A percentile compares a stretch with the other conserved stretches of the same genome.
These are phyloP conservation scores for Diaporthe destruens DNA, from an alignment of 2,329 filamentous ascomycete genomes.

Conservation along the genomic window DNA sequence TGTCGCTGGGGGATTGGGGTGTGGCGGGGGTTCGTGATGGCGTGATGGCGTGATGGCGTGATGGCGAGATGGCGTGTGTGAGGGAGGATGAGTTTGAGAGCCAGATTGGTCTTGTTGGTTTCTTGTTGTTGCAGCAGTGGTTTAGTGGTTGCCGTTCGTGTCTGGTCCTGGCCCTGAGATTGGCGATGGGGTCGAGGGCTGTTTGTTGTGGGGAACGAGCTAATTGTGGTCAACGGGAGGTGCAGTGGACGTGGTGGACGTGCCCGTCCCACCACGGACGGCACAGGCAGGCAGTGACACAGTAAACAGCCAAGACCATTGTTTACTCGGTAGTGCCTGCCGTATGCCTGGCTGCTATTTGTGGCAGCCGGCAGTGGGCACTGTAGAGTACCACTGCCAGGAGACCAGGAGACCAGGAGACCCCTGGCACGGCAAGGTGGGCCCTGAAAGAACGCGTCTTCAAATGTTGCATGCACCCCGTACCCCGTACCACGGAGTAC, in stretches of 20 bases:
- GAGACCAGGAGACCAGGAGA: too few relatives aligned
- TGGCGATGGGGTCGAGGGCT: slow-evolving; percentile 24
- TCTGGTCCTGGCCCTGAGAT: slow-evolving; percentile 26
- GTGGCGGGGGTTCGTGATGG: background rate
- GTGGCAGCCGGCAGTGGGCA: too few relatives aligned
- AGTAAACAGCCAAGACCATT: too few relatives aligned
- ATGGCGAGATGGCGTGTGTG: background rate
- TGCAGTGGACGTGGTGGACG: background rate
- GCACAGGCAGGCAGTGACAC: too few relatives aligned
- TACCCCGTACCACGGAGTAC: too few relatives aligned
- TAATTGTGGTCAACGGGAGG: slow-evolving; percentile 29
- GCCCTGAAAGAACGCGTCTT: too few relatives aligned
- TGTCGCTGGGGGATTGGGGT: background rate
- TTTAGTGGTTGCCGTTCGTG: slow-evolving; percentile 30
- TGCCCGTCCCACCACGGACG: background rate
- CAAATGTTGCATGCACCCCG: too few relatives aligned
- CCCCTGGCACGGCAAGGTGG: background rate
- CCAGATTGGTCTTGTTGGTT: slow-evolving; percentile 21
- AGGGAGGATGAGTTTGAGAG: slow-evolving; percentile 15
- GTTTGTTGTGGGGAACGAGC: slow-evolving; percentile 30
- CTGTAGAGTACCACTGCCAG: too few relatives aligned
- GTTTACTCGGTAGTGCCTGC: background rate
- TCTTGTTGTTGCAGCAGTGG: slow-evolving; percentile 28
- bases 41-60: background rate
- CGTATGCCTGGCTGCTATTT: too few relatives aligned